Evolutionary conservation across 805 yeast genomes (phyloP), one percentile per base, ranked within the genome.

Genomic region (Pichia eremophila): DNA sequence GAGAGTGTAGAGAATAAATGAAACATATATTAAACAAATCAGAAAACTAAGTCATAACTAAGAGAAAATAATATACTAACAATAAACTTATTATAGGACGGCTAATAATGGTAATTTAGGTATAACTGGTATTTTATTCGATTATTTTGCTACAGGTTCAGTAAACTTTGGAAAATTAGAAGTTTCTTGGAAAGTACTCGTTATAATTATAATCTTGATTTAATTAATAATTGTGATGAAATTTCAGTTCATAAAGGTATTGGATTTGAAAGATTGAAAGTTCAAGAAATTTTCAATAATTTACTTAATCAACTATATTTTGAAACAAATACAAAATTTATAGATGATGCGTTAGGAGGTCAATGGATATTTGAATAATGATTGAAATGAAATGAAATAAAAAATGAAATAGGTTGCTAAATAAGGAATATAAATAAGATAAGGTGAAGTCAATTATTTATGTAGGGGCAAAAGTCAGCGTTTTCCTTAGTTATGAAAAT

Each of bases 181-280:
- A 84, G 95, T 11, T 78, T 78, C 44, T 74, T 89, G 32, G 96
- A 90, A 67, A 96, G 96, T 43, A 83, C 84, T 48, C 90, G 86
- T 62, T 85, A 89, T 63, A 88, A 85, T 56, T 83, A 85, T 55
- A 95, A 90, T 61, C 69, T 88, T 58, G 85, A 86, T 59, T 73
- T 90, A 62, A 88, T 88, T 60, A 83, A 83, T 48, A 90, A 90
- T 59, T 83, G 89, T 59, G 97, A 90, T 67, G 97, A 90, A 62
- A 88, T 90, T 57, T 95, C 96, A 0, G 90, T 90, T 60, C 90
- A 89, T 63, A 89, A 89, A 60, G 98, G 98, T 19, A 81, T 91
- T 0, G 69, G 72, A 12, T 76, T 89, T 50, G 97, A 90, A 64
- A 83, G 82, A 58, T 58, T 66, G 9, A 85, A 85, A 57, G 77